Evolutionary conservation across 106 monocot species (phyloP).

Genomic region (Cymbidium sinense): DNA sequence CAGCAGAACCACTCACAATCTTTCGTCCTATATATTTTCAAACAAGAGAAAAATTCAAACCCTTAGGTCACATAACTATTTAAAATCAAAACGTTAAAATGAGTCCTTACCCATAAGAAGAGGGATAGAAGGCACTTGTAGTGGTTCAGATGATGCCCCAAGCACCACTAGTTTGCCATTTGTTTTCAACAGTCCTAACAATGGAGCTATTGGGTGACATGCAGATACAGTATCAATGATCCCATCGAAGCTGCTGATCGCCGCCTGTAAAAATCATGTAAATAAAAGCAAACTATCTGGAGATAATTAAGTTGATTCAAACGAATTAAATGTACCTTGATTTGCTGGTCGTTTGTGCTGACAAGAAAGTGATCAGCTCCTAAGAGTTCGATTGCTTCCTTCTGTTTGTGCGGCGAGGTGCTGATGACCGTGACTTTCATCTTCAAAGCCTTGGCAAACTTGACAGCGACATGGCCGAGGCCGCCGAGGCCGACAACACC

Average conservation of each 20-base stretch:
- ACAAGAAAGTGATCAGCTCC: slow-evolving; percentile 64
- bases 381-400: slow-evolving; percentile 50
- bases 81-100: not conserved
- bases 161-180: slow-evolving; percentile 64
- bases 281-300: not conserved
- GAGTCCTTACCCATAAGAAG: slow-evolving; percentile 15
- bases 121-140: slow-evolving; percentile 46
- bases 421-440: slow-evolving; percentile 79
- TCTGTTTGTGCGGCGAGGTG: slow-evolving; percentile 43
- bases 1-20: not conserved
- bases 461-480: slow-evolving; percentile 78
- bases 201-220: slow-evolving; percentile 28
- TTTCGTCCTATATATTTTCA: not conserved
- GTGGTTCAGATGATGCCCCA: slow-evolving; percentile 54
- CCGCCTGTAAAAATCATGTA: slow-evolving; percentile 39
- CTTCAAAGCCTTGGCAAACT: slow-evolving; percentile 74
- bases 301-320: no score
- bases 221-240: slow-evolving; percentile 85
- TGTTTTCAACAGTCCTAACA: slow-evolving; percentile 46
- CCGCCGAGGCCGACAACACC: slow-evolving; percentile 75
- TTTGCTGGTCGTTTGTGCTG: slow-evolving; percentile 22
- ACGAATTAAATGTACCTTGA: no score
- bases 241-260: slow-evolving; percentile 70
- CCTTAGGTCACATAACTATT: not conserved
- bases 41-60: not conserved